Evolutionary conservation across 2,329 filamentous ascomycete genomes (phyloP).

Genomic region (Raffaelea ambrosiae): DNA sequence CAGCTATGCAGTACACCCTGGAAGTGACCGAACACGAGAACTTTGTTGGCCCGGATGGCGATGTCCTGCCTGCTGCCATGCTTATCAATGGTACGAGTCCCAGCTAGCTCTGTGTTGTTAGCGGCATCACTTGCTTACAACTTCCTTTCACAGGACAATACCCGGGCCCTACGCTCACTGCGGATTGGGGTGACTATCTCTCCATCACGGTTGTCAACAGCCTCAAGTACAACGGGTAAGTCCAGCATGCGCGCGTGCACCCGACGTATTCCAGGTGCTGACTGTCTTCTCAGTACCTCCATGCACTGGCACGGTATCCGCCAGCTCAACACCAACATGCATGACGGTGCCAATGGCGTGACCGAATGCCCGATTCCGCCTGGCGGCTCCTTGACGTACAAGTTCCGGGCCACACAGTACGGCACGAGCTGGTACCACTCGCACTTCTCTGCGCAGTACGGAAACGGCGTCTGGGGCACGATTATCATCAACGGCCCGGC

Average conservation of each 20-base stretch:
- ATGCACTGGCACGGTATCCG: constrained; percentile 28
- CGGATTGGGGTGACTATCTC: constrained; percentile 14
- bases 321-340: constrained; percentile 20
- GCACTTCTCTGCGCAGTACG: constrained; percentile 25
- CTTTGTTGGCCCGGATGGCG: constrained; percentile 13
- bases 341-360: constrained; percentile 24
- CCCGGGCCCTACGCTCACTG: constrained; percentile 12
- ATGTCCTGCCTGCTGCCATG: constrained; percentile 8
- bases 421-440: constrained; percentile 30
- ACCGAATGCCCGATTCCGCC: constrained; percentile 48
- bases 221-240: constrained; percentile 13
- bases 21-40: constrained; percentile 8
- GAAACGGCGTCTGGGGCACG: constrained; percentile 37
- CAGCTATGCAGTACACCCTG: constrained; percentile 9
- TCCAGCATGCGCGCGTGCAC: too few relatives aligned
- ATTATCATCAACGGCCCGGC: constrained; percentile 30
- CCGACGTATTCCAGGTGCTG: background rate
- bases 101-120: background rate
- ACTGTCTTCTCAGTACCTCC: constrained; percentile 19
- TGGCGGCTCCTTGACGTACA: constrained; percentile 27
- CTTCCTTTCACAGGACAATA: background rate
- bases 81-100: constrained; percentile 12
- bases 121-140: too few relatives aligned
- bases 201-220: constrained; percentile 13
- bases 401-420: constrained; percentile 25